phyloP scores from a whole-genome alignment of 1,139 yeast species.

The Arxiozyma bovina region DNA sequence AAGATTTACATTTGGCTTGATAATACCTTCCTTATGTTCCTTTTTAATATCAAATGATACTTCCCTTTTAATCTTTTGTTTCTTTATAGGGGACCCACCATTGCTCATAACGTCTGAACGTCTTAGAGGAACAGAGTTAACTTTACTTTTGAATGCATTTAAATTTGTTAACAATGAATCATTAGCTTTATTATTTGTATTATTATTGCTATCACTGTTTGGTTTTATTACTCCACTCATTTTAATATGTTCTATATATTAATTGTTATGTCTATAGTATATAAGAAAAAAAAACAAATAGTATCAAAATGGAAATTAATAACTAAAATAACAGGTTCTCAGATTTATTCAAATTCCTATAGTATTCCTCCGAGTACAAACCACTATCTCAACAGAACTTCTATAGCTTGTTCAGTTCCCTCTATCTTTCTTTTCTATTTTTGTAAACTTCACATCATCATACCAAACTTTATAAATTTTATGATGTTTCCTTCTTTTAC shows the following conservation, averaged over 20 bases:
- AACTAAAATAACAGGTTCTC: too few relatives aligned
- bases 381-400: too few relatives aligned
- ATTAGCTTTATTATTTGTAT: conserved; percentile 11
- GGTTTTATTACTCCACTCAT: neutral
- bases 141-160: conserved; percentile 52
- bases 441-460: neutral
- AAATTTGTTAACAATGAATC: conserved; percentile 42
- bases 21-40: neutral
- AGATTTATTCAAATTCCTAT: too few relatives aligned
- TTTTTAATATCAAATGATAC: conserved; percentile 5
- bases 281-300: too few relatives aligned
- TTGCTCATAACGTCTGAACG: neutral
- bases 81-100: conserved; percentile 2
- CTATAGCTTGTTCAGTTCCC: neutral
- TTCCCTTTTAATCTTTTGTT: conserved; percentile 6
- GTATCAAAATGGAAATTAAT: too few relatives aligned
- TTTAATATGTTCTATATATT: neutral
- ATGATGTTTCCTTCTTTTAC: neutral
- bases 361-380: too few relatives aligned
- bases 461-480: too few relatives aligned
- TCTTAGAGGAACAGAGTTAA: conserved; percentile 47
- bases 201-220: neutral
- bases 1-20: neutral
- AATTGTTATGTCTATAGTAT: neutral
- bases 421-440: neutral